Conservation (phyloP, 345 rosid genomes). For the Eucalyptus polybractea region DNA sequence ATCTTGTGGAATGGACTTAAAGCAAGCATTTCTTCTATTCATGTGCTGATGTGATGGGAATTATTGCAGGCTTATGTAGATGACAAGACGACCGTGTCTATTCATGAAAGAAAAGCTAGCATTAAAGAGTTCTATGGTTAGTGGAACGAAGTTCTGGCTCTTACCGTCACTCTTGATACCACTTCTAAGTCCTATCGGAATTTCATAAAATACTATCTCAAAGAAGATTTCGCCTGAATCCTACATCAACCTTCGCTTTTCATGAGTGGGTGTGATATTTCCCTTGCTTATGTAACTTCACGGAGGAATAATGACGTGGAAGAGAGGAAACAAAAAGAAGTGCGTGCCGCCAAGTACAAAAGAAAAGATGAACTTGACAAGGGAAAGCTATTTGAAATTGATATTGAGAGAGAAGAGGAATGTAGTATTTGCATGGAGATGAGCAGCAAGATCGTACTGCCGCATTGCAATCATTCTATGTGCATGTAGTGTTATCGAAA, state of each 20-base stretch:
- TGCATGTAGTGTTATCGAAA: conserved; percentile 68
- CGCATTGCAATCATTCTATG: conserved; percentile 70
- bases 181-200: background rate
- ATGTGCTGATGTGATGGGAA: background rate
- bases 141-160: background rate
- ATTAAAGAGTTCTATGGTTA: conserved; percentile 84
- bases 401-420: conserved; percentile 78
- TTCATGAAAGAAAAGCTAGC: conserved; percentile 80
- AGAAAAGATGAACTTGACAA: conserved; percentile 30
- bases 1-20: background rate
- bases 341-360: conserved; percentile 41
- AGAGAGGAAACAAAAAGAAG: conserved; percentile 65
- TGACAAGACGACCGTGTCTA: conserved; percentile 82
- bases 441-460: conserved; percentile 53
- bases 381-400: conserved; percentile 63
- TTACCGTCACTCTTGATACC: background rate
- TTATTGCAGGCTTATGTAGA: conserved; percentile 57
- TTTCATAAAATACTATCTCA: background rate
- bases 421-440: conserved; percentile 88
- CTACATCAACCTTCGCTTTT: background rate
- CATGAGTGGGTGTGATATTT: conserved; percentile 57
- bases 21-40: background rate
- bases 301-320: conserved; percentile 63
- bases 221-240: background rate
- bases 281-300: conserved; percentile 77